Conservation (phyloP, 306 rosid species). For the Dryas octopetala region DNA sequence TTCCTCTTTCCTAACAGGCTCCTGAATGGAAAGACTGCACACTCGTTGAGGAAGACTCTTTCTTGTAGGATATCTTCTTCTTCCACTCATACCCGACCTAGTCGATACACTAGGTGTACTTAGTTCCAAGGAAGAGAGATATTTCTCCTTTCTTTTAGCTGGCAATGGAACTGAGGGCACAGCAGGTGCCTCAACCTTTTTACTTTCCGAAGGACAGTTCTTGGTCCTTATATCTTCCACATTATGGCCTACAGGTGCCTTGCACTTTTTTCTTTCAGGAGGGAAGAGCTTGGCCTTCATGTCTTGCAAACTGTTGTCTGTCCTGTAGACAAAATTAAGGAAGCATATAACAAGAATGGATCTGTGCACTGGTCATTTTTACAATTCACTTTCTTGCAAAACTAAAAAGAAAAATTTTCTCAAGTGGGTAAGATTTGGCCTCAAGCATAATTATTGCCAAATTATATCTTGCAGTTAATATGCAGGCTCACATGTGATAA, state of each 20-base stretch:
- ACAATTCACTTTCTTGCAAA: too few species aligned
- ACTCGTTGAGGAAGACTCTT: constrained; percentile 22
- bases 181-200: constrained; percentile 2
- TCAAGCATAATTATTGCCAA: background rate
- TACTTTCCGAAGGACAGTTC: background rate
- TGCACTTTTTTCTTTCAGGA: background rate
- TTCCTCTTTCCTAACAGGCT: constrained; percentile 28
- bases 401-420: too few species aligned
- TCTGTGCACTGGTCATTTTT: too few species aligned
- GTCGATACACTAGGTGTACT: constrained; percentile 9
- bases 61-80: constrained; percentile 41
- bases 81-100: constrained; percentile 18
- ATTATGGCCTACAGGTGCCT: background rate
- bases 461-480: background rate
- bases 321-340: constrained; percentile 36
- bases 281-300: constrained; percentile 45
- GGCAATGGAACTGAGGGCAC: constrained; percentile 18
- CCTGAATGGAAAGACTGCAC: constrained; percentile 13
- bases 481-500: background rate
- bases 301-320: constrained; percentile 37
- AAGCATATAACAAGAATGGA: constrained; percentile 12
- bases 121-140: constrained; percentile 27
- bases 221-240: background rate
- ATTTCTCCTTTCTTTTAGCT: constrained; percentile 32
- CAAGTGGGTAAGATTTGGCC: too few species aligned